Conservation (phyloP, 1,284 basidiomycete species). For the Thecaphora frezii region DNA sequence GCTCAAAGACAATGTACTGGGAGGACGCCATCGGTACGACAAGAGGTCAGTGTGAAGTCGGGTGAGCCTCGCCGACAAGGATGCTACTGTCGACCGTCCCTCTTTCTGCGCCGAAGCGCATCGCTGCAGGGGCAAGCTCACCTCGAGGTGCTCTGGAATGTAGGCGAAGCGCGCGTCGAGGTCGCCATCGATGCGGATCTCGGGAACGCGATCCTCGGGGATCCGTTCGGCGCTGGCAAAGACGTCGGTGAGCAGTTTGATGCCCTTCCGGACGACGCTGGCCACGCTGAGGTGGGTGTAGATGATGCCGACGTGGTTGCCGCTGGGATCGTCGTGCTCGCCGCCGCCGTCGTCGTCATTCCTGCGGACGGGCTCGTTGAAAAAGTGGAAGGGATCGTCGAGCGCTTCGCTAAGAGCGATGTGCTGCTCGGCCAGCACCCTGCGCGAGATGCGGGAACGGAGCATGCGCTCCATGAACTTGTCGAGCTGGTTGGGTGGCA, state of each 20-base stretch:
- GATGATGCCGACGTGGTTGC: conserved; percentile 77
- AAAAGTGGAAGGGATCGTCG: conserved; percentile 50
- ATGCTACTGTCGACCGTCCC: no score
- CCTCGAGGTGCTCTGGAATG: conserved; percentile 78
- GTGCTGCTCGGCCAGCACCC: conserved; percentile 86
- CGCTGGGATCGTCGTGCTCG: conserved; percentile 13
- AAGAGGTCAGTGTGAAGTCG: no score
- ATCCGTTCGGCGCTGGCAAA: conserved; percentile 65
- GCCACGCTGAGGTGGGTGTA: conserved; percentile 74
- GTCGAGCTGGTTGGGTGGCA: conserved; percentile 77
- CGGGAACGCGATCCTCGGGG: conserved; percentile 63
- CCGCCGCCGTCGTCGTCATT: conserved; percentile 8
- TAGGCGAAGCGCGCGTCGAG: conserved; percentile 75
- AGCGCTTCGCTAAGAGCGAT: conserved; percentile 73
- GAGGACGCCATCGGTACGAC: no score
- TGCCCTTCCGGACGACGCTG: conserved; percentile 63
- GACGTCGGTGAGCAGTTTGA: conserved; percentile 70
- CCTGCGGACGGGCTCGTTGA: conserved; percentile 26
- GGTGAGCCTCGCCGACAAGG: not conserved
- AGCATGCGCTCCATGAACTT: conserved; percentile 89
- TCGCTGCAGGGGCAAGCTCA: not conserved
- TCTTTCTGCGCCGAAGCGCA: no score
- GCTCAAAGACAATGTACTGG: conserved; percentile 78
- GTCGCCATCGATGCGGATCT: conserved; percentile 75
- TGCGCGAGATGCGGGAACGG: conserved; percentile 81